Evolutionary conservation across 1,139 yeast species (phyloP), one percentile per base, ranked within the genome.

Genomic region (Geotrichum restrictum): DNA sequence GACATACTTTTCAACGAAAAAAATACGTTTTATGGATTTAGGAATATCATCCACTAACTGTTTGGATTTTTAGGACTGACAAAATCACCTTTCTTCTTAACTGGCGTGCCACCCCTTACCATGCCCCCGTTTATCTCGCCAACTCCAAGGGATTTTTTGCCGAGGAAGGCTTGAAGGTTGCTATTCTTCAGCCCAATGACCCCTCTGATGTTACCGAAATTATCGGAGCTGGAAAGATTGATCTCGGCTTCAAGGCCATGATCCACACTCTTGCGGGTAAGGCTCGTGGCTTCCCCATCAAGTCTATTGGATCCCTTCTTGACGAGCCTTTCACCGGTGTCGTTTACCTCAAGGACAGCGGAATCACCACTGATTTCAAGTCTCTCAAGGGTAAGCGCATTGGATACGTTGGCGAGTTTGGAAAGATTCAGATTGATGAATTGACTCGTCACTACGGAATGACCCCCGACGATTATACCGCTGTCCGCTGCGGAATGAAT

Each of bases 401-500:
- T 59, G 82, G 82, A 16, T 79, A 79, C 62, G 82, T 79, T 43
- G 83, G 82, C 33, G 82, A 79, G 61, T 79, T 79, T 62, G 83
- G 83, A 46, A 79, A 79, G 66, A 78, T 79, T 59, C 83, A 79
- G 64, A 68, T 79, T 52, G 82, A 79, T 60, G 83, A 79, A 62
- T 69, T 79, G 60, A 77, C 81, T 58, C 74, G 75, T 59, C 77
- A 78, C 64, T 78, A 74, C 59, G 81, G 81, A 37, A 76, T 78
- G 81, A 73, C 73, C 33, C 81, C 81, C 22, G 70, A 70, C 39
- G 82, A 79, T 63, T 79, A 78, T 64, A 77, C 81, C 51, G 80
- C 82, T n/a, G 80, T 79, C 48, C 72, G 82, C 64, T 78, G 82
- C 60, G 82, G 83, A 49, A 79, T 79, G 83, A 79, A 79, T 60